Base-by-base conservation (phyloP, 495 filamentous ascomycete species). In the Emericellopsis terricola region DNA sequence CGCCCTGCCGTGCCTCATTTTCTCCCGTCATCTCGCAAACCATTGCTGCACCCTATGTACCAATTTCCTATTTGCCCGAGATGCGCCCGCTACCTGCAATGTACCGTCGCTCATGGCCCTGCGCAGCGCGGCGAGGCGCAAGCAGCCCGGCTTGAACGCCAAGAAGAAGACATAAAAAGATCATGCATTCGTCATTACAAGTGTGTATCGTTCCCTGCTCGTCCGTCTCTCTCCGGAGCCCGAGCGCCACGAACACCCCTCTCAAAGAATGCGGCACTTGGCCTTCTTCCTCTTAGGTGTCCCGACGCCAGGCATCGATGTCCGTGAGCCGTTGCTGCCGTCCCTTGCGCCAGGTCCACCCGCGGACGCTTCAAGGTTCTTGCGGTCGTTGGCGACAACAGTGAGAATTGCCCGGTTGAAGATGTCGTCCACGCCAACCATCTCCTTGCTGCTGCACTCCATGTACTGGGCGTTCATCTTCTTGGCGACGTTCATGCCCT, bases 381-480 rank as follows among this genome's bases (percentile, higher is more conserved):
- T 59, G 39, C 60, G 38, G 41, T 77, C 73, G 48, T 76, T 76
- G 31, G 70, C 69, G 16, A 96, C 79, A 10, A 85, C 84, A 31
- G 77, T 83, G 43, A 82, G 75, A 47, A 97, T 84, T 10, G 89
- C 89, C 28, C 69, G 59, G 43, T 84, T 73, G 52, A 97, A 97
- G 44, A 97, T 85, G 41, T 94, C 85, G 47, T 96, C 81, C 19
- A 97, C 86, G 33, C 89, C 89, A 23, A 59, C 70, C 80, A 89
- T 86, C 56, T 96, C 91, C 57, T 96, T 96, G 56, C 79, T 86
- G 46, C 83, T 92, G 69, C 89, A 97, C 60, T 97, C 89, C 62
- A 92, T 82, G 58, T 97, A 97, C 33, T 73, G 68, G 18, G 89
- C 89, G 32, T 78, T 77, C 89, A 97, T 97, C 51, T 81, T 81